Evolutionary conservation across 2,329 filamentous ascomycete genomes (phyloP).

Genomic region (Phialophora verrucosa): DNA sequence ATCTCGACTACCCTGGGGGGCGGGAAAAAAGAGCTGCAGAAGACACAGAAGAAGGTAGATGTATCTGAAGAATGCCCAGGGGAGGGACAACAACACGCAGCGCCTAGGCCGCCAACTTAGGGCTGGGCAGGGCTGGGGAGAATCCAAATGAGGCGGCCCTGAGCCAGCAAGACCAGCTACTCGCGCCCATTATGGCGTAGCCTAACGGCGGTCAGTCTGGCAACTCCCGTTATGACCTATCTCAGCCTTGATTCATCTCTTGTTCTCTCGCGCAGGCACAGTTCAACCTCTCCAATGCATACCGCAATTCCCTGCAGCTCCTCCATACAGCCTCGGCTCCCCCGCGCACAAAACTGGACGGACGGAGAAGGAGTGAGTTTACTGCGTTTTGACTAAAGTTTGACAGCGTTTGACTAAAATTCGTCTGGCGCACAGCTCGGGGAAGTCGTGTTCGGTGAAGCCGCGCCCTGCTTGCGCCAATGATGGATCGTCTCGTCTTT

Average conservation of each 20-base stretch:
- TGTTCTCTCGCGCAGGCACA: neutral
- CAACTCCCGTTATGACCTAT: neutral
- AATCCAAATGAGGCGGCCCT: neutral
- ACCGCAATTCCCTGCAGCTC: neutral
- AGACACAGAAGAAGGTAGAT: neutral
- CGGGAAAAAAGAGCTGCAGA: neutral
- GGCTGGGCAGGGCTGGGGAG: neutral
- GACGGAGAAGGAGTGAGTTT: neutral
- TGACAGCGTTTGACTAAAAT: slow-evolving; percentile 1
- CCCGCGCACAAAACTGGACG: neutral
- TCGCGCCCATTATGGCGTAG: neutral
- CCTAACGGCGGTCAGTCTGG: neutral
- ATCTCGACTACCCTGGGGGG: neutral
- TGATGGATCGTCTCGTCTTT: neutral
- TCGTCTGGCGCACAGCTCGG: neutral
- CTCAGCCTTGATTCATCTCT: neutral
- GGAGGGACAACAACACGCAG: neutral
- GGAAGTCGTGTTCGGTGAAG: neutral
- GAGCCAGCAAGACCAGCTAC: neutral
- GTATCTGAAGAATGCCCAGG: neutral
- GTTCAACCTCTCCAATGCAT: too few species aligned
- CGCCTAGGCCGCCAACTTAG: neutral
- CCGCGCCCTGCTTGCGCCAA: slow-evolving; percentile 3
- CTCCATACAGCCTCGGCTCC: neutral
- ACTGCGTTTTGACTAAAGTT: slow-evolving; percentile 3